Conservation (phyloP, 1,284 basidiomycete genomes). For the Cryptococcus hybrid region DNA sequence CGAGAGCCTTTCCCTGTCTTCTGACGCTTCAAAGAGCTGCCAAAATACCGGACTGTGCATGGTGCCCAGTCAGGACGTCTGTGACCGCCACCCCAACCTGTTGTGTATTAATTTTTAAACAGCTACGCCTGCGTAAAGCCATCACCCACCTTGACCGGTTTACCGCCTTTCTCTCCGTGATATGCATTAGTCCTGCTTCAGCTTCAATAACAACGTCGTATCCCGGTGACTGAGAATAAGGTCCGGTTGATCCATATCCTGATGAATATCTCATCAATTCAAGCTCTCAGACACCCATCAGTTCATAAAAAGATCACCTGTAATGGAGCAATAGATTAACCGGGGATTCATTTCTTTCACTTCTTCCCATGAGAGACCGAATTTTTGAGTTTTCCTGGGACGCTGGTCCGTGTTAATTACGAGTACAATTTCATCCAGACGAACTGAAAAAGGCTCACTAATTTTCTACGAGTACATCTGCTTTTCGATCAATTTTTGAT, state of each 20-base stretch:
- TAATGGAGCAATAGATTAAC: constrained; percentile 87
- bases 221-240: constrained; percentile 75
- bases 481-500: constrained; percentile 68
- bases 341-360: constrained; percentile 74
- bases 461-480: constrained; percentile 89
- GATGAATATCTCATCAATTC: background rate
- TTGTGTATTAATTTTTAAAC: background rate
- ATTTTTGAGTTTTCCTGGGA: constrained; percentile 67
- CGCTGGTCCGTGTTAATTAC: constrained; percentile 13
- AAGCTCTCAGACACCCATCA: no score
- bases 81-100: constrained; percentile 82
- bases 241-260: constrained; percentile 95
- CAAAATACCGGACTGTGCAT: constrained; percentile 89
- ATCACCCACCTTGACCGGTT: constrained; percentile 67
- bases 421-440: no score
- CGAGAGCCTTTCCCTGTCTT: constrained; percentile 84
- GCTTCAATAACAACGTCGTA: constrained; percentile 91
- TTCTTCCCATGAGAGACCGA: constrained; percentile 84
- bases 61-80: constrained; percentile 74
- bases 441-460: constrained; percentile 55
- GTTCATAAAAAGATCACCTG: constrained; percentile 55
- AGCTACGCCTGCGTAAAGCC: background rate
- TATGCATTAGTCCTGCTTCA: constrained; percentile 92
- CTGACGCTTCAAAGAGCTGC: constrained; percentile 79
- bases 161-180: constrained; percentile 84